Conservation (phyloP, 2,329 filamentous ascomycete genomes). For the Fusarium penzigii region DNA sequence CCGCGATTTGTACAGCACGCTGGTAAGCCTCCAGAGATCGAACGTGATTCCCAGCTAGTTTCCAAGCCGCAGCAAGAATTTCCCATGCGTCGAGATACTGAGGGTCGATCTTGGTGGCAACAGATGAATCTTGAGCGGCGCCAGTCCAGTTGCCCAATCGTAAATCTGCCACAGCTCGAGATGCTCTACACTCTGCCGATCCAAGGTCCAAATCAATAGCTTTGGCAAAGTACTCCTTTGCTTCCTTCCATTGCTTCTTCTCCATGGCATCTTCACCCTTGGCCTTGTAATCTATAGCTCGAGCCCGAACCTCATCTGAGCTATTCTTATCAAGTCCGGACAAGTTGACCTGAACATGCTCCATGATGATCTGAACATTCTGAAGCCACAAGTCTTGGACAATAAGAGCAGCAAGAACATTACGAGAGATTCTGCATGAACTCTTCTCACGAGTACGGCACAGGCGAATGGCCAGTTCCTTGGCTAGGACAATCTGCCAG, state of each 20-base stretch:
- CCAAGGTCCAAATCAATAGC: slow-evolving; percentile 3
- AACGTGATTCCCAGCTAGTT: background rate
- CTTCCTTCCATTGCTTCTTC: slow-evolving; percentile 1
- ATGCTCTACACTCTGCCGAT: background rate
- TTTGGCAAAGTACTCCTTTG: slow-evolving; percentile 1
- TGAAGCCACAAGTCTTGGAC: slow-evolving; percentile 3
- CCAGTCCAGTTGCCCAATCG: background rate
- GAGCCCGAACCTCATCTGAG: background rate
- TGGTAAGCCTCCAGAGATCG: background rate
- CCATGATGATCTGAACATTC: slow-evolving; percentile 3
- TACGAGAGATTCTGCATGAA: background rate
- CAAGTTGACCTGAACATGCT: background rate
- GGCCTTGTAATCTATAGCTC: background rate
- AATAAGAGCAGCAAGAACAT: background rate
- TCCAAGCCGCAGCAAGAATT: background rate
- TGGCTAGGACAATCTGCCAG: slow-evolving; percentile 5
- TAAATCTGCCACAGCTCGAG: background rate
- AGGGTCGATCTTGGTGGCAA: slow-evolving; percentile 1
- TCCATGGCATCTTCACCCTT: slow-evolving; percentile 1
- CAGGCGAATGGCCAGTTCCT: background rate
- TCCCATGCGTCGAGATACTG: slow-evolving; percentile 1
- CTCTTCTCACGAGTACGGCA: background rate
- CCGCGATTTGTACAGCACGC: background rate
- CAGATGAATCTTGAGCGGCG: background rate
- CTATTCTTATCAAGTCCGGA: background rate